Evolutionary conservation across 208 protist genomes (phyloP), one percentile per base, ranked within the genome.

Genomic region (Leishmania mexicana): DNA sequence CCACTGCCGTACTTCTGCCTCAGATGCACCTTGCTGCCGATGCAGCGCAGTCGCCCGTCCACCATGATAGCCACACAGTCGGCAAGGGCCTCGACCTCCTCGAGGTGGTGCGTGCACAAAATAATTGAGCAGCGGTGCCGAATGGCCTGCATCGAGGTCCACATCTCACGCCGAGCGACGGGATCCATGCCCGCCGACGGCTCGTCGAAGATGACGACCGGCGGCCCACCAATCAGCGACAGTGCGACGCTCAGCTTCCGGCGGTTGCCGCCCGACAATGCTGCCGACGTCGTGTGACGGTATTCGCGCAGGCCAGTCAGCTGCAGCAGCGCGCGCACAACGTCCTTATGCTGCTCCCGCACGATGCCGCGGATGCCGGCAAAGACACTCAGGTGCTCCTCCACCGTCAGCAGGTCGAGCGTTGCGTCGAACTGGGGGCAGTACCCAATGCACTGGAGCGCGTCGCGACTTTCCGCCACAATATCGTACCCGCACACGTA

Each of bases 351-450:
- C 70, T 87, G 83, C 49, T 31, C 73, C 15, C 51, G 24, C 7
- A 76, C 79, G 24, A 95, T 78, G 57, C 92, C 92, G 51, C 89
- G 90, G 7, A 99, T 58, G 19, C 86, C 81, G 19, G 88, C 92
- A 80, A 95, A 99, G 0, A 98, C 88, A n/a, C 65, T 15, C 0
- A 99, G 82, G 86, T 99, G 96, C 80, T 99, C 96, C 11, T 90
- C 75, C 53, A 92, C 89, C 35, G 97, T 99, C 11, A 99, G 84
- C 51, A 98, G 86, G 53, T 94, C 89, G 45, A 97, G 92, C 10
- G 95, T 80, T 24, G 98, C 90, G 78, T 99, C 96, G 83, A 98
- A 97, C 87, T 99, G 98, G 45, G 97, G 97, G 85, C 98, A 99
- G 54, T 99, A 96, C 42, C 98, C 98, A 58, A 99, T 93, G 72